Conservation (phyloP, 2,329 filamentous ascomycete genomes). For the Exophiala lecanii-corni region DNA sequence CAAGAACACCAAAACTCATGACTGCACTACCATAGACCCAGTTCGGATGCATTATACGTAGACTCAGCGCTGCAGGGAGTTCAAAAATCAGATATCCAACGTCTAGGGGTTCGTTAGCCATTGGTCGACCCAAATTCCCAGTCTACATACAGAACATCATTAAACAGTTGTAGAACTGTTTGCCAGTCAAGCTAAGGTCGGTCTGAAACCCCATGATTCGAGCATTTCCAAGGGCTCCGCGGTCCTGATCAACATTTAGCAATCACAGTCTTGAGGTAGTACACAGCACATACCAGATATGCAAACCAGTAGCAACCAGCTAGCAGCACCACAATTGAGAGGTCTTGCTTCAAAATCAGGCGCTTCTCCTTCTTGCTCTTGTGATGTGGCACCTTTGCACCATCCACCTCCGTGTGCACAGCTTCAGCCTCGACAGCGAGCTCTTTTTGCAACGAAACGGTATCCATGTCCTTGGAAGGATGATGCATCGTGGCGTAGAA, state of each 20-base stretch:
- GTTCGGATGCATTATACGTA: conserved; percentile 6
- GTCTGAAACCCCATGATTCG: conserved; percentile 8
- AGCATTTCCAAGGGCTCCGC: conserved; percentile 7
- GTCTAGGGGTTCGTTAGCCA: too few relatives aligned
- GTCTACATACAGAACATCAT: conserved; percentile 14
- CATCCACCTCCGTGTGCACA: too few relatives aligned
- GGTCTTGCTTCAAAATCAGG: background rate
- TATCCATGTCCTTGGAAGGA: too few relatives aligned
- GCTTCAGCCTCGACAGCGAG: too few relatives aligned
- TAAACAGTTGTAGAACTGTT: conserved; percentile 13
- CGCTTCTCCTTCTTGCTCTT: background rate
- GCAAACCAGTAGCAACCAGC: background rate
- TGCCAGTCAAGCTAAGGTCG: conserved; percentile 2
- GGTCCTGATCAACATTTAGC: conserved; percentile 5
- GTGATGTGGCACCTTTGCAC: too few relatives aligned
- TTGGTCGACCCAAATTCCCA: background rate
- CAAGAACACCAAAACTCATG: conserved; percentile 8
- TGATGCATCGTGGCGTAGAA: too few relatives aligned
- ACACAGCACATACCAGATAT: background rate
- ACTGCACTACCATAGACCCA: conserved; percentile 6
- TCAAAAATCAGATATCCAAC: conserved; percentile 14
- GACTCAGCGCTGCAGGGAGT: conserved; percentile 6
- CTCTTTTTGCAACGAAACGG: too few relatives aligned
- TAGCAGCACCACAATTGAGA: background rate
- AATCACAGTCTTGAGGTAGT: background rate